Percentiles rank a stretch among this genome's conserved stretches.
Conservation (phyloP, 78 protist genomes). For the Thecamonas trahens region DNA sequence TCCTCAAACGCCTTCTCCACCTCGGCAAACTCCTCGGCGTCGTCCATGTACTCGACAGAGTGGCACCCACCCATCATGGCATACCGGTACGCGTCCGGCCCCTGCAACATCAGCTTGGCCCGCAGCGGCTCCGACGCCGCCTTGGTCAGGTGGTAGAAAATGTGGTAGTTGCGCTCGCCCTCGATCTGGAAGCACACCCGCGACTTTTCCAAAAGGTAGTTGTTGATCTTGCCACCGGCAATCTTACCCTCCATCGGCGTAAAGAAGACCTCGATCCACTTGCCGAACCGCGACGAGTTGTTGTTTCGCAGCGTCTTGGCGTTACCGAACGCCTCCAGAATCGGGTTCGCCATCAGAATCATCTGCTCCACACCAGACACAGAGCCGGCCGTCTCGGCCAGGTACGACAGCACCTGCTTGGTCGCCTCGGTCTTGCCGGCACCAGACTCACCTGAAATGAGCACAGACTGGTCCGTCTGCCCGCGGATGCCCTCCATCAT, state of each 20-base stretch:
- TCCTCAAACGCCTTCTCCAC: not conserved
- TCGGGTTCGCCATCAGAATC: slow-evolving; percentile 52
- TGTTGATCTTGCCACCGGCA: slow-evolving; percentile 78
- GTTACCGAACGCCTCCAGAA: slow-evolving; percentile 83
- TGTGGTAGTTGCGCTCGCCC: slow-evolving; percentile 61
- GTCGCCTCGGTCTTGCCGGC: slow-evolving; percentile 80
- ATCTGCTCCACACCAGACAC: slow-evolving; percentile 21
- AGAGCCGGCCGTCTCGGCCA: not conserved
- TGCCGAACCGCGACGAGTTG: slow-evolving; percentile 28
- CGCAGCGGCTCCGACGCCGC: not conserved
- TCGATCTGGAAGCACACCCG: slow-evolving; percentile 65
- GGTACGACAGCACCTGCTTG: not conserved
- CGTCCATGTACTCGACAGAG: slow-evolving; percentile 9
- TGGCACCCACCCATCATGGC: not conserved
- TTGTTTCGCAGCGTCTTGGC: slow-evolving; percentile 77
- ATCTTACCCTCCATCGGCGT: too few relatives aligned
- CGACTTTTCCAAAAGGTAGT: slow-evolving; percentile 49
- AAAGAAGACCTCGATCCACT: too few relatives aligned
- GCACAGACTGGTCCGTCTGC: slow-evolving; percentile 33
- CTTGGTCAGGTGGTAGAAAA: slow-evolving; percentile 29
- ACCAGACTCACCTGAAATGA: slow-evolving; percentile 67
- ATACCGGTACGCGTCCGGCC: not conserved
- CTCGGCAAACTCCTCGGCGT: slow-evolving; percentile 17
- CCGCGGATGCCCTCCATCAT: not conserved
- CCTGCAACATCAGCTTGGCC: not conserved